Percentiles rank a stretch among this genome's conserved stretches.
phyloP scores from a whole-genome alignment of 2,329 filamentous ascomycete genomes.

The Talaromyces sp. region DNA sequence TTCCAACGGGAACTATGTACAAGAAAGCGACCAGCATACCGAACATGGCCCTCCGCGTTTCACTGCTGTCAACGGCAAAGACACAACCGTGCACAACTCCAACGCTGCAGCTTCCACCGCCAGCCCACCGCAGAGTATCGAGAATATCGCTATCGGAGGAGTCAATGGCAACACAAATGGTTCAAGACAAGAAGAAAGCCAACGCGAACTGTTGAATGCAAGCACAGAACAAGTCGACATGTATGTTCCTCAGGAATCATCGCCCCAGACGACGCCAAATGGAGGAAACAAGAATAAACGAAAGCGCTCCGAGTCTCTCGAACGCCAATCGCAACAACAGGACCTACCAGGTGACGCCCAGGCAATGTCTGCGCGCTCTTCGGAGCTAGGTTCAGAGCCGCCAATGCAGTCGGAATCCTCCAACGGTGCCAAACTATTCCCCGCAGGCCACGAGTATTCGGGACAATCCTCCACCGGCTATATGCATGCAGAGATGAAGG shows the following conservation, averaged over 20 bases:
- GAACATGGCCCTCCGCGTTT: slow-evolving; percentile 46
- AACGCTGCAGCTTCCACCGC: slow-evolving; percentile 15
- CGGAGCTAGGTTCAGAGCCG: slow-evolving; percentile 32
- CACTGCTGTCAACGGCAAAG: slow-evolving; percentile 46
- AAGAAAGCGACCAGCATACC: slow-evolving; percentile 34
- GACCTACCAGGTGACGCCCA: slow-evolving; percentile 33
- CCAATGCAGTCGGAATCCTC: slow-evolving; percentile 22
- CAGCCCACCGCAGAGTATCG: slow-evolving; percentile 19
- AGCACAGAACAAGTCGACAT: slow-evolving; percentile 26
- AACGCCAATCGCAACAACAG: slow-evolving; percentile 37
- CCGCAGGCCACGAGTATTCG: slow-evolving; percentile 24
- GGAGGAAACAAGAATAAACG: slow-evolving; percentile 53
- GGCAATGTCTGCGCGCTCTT: slow-evolving; percentile 37
- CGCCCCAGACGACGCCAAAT: slow-evolving; percentile 23
- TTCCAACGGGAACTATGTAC: slow-evolving; percentile 33
- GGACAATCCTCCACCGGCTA: slow-evolving; percentile 24
- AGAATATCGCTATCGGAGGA: slow-evolving; percentile 23
- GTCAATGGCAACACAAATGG: slow-evolving; percentile 21
- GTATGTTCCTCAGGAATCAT: slow-evolving; percentile 25
- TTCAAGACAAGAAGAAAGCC: slow-evolving; percentile 41
- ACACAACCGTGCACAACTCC: slow-evolving; percentile 19
- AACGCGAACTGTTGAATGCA: slow-evolving; percentile 48
- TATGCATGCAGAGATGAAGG: slow-evolving; percentile 29
- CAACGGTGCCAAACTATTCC: slow-evolving; percentile 23
- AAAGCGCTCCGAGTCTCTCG: slow-evolving; percentile 66